Percentiles rank a stretch among this genome's conserved stretches.
These are phyloP conservation scores for Apostasia ramifera DNA, from an alignment of 106 monocot genomes.

Conservation along the genomic window DNA sequence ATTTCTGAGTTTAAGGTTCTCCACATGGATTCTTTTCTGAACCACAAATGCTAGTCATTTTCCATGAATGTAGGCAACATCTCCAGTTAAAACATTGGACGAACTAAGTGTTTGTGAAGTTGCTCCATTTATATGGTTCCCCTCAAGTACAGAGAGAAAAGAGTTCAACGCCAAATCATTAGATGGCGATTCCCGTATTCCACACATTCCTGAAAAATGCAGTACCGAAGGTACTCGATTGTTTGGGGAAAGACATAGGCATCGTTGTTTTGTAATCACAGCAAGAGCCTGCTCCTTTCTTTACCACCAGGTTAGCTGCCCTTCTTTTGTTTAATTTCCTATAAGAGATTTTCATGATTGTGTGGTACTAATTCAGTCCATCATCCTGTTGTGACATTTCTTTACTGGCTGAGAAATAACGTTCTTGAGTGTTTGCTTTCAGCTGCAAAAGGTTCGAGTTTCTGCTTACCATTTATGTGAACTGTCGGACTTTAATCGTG, in stretches of 20 bases:
- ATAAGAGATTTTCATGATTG: too few relatives aligned
- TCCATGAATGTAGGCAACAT: constrained; percentile 49
- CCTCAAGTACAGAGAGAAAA: constrained; percentile 35
- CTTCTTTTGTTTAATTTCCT: neutral
- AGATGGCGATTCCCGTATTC: constrained; percentile 9
- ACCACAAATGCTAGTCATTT: neutral
- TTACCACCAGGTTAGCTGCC: constrained; percentile 66
- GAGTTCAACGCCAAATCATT: constrained; percentile 22
- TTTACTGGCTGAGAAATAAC: neutral
- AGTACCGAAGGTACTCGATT: constrained; percentile 3
- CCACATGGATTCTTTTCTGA: too few relatives aligned
- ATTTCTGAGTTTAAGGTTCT: too few relatives aligned
- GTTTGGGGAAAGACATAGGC: constrained; percentile 63
- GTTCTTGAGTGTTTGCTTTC: too few relatives aligned
- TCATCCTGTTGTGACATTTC: neutral
- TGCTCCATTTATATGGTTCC: constrained; percentile 50
- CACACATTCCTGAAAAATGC: constrained; percentile 2
- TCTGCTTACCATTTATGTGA: too few relatives aligned
- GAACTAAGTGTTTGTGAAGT: constrained; percentile 72
- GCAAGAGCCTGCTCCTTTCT: constrained; percentile 80
- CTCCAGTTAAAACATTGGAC: constrained; percentile 80
- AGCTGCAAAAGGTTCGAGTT: too few relatives aligned
- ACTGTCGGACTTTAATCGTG: too few relatives aligned
- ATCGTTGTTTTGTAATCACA: constrained; percentile 72
- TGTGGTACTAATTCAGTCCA: too few relatives aligned